Percentiles rank a stretch among this genome's conserved stretches.
Conservation (phyloP, 306 rosid species). For the Cercis canadensis region DNA sequence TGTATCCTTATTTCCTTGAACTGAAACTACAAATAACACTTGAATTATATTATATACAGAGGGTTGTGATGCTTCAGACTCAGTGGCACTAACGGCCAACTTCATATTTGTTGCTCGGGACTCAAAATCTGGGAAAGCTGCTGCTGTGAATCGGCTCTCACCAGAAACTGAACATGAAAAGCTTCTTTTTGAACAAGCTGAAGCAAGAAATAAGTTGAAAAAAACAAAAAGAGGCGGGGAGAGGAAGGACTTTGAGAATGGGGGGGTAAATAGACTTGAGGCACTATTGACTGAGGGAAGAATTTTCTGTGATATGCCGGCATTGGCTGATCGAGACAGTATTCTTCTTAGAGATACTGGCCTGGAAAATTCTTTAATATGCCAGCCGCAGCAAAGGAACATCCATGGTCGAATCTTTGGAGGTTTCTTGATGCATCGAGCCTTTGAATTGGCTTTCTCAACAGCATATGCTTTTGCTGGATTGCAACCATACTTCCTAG, state of each 20-base stretch:
- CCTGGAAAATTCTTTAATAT: slow-evolving; percentile 82
- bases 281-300: slow-evolving; percentile 76
- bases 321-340: slow-evolving; percentile 91
- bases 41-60: slow-evolving; percentile 31
- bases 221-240: slow-evolving; percentile 67
- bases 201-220: slow-evolving; percentile 69
- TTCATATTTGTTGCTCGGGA: slow-evolving; percentile 98
- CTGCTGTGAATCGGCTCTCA: slow-evolving; percentile 77
- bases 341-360: slow-evolving; percentile 83
- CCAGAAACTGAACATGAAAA: slow-evolving; percentile 82
- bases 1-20: background rate
- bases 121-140: slow-evolving; percentile 85
- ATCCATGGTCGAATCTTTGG: slow-evolving; percentile 96
- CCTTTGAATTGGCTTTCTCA: slow-evolving; percentile 93
- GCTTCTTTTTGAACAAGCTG: slow-evolving; percentile 74
- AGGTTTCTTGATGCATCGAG: slow-evolving; percentile 95
- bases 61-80: slow-evolving; percentile 50
- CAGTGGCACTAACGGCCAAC: slow-evolving; percentile 78
- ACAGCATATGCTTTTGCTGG: slow-evolving; percentile 96
- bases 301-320: slow-evolving; percentile 89
- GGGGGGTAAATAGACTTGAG: slow-evolving; percentile 46
- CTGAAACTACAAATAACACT: background rate
- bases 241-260: slow-evolving; percentile 56
- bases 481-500: slow-evolving; percentile 84
- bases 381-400: slow-evolving; percentile 98